Evolutionary conservation across 345 rosid genomes (phyloP).

Genomic region (Linum lewisii): DNA sequence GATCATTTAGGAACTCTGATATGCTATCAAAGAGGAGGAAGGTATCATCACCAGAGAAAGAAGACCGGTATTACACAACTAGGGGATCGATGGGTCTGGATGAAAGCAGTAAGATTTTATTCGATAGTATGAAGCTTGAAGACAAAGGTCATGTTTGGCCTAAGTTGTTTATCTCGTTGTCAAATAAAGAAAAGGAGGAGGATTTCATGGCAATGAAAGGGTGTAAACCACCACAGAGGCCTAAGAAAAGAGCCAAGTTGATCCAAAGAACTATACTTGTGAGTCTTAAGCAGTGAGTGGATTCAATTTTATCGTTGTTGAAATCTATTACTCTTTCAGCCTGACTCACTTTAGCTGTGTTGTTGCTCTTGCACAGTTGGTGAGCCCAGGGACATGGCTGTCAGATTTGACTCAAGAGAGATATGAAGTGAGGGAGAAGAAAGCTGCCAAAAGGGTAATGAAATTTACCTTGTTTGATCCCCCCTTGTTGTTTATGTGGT

Average conservation of each 20-base stretch:
- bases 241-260: slow-evolving; percentile 79
- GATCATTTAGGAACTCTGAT: slow-evolving; percentile 36
- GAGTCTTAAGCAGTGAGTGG: slow-evolving; percentile 16
- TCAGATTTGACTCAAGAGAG: slow-evolving; percentile 75
- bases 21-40: slow-evolving; percentile 34
- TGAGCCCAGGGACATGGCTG: slow-evolving; percentile 88
- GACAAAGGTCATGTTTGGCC: slow-evolving; percentile 64
- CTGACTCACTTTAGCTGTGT: not conserved
- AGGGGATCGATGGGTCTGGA: slow-evolving; percentile 70
- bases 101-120: slow-evolving; percentile 45
- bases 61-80: slow-evolving; percentile 70
- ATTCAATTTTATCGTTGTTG: not conserved
- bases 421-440: slow-evolving; percentile 90
- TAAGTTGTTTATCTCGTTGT: slow-evolving; percentile 54
- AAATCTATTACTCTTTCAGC: not conserved
- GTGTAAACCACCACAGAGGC: slow-evolving; percentile 86
- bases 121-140: slow-evolving; percentile 47
- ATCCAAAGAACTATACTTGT: slow-evolving; percentile 79
- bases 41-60: slow-evolving; percentile 58
- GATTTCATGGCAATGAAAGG: slow-evolving; percentile 96
- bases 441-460: slow-evolving; percentile 74
- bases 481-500: not conserved
- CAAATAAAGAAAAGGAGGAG: slow-evolving; percentile 90
- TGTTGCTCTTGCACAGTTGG: slow-evolving; percentile 40
- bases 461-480: not conserved